These are phyloP conservation scores for Arthroderma uncinatum DNA, from an alignment of 2,329 filamentous ascomycete genomes.

Conservation along the genomic window DNA sequence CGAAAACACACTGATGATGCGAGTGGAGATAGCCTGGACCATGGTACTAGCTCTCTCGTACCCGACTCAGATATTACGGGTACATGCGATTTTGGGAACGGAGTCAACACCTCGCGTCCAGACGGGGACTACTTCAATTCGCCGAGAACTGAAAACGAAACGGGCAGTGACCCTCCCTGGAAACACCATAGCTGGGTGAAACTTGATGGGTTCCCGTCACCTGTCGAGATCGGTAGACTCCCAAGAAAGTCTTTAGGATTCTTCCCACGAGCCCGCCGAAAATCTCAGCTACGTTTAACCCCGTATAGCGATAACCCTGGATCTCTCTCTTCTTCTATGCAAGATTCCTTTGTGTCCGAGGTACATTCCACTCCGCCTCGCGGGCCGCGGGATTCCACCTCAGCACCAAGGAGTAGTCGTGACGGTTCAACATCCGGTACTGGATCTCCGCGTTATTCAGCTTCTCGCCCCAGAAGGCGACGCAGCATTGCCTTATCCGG, in stretches of 20 bases:
- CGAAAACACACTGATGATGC: not conserved
- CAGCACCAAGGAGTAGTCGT: slow-evolving; percentile 19
- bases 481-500: slow-evolving; percentile 56
- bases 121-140: not conserved
- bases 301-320: not conserved
- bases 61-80: not conserved
- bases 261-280: slow-evolving; percentile 82
- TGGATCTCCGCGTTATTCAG: slow-evolving; percentile 27
- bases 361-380: slow-evolving; percentile 37
- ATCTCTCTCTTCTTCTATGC: not conserved
- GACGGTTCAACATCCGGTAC: slow-evolving; percentile 23
- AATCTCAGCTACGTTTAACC: slow-evolving; percentile 44
- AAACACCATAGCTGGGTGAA: slow-evolving; percentile 82
- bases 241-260: slow-evolving; percentile 72
- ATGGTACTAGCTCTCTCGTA: slow-evolving; percentile 5
- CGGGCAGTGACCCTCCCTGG: slow-evolving; percentile 53
- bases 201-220: slow-evolving; percentile 57
- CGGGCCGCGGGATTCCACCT: slow-evolving; percentile 20
- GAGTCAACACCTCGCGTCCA: not conserved
- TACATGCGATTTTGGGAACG: not conserved
- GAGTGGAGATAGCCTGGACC: not conserved
- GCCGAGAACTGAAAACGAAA: not conserved
- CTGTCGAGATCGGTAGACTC: slow-evolving; percentile 77
- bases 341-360: slow-evolving; percentile 59
- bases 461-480: slow-evolving; percentile 35